Evolutionary conservation across 352 stramenopile species (phyloP).

Genomic region (Globisporangium iwayamae): DNA sequence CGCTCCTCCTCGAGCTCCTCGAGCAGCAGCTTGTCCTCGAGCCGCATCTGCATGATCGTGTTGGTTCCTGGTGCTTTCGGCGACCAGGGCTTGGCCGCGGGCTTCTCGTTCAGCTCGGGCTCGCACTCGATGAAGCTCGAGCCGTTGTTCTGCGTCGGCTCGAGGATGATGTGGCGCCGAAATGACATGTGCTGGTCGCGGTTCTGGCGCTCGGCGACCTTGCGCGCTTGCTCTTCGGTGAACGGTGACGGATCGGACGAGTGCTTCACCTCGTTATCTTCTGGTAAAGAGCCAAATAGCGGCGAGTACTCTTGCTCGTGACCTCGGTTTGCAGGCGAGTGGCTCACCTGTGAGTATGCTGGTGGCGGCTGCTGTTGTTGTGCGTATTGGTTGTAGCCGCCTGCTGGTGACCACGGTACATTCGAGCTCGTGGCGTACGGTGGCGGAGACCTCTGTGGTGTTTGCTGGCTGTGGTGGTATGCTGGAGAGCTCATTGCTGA

Average conservation of each 20-base stretch:
- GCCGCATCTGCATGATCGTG: conserved; percentile 67
- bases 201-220: conserved; percentile 19
- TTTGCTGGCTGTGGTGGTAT: background rate
- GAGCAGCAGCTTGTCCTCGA: conserved; percentile 54
- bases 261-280: background rate
- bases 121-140: conserved; percentile 66
- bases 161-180: conserved; percentile 58
- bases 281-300: conserved; percentile 13
- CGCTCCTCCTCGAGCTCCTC: conserved; percentile 62
- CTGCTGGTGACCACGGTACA: background rate
- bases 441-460: background rate
- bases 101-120: conserved; percentile 21
- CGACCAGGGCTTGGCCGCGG: conserved; percentile 52
- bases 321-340: background rate
- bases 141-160: conserved; percentile 49
- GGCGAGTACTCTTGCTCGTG: conserved; percentile 10
- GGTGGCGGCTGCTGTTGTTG: conserved; percentile 1
- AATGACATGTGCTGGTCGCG: conserved; percentile 43
- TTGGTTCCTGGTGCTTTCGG: conserved; percentile 51
- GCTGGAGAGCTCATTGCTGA: background rate
- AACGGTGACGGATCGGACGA: conserved; percentile 2
- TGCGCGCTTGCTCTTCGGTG: conserved; percentile 13
- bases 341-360: background rate
- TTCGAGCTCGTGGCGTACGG: background rate
- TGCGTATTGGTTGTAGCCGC: background rate